These are phyloP conservation scores for Rhizopogon sp. DNA, from an alignment of 768 basidiomycete species.

Conservation along the genomic window DNA sequence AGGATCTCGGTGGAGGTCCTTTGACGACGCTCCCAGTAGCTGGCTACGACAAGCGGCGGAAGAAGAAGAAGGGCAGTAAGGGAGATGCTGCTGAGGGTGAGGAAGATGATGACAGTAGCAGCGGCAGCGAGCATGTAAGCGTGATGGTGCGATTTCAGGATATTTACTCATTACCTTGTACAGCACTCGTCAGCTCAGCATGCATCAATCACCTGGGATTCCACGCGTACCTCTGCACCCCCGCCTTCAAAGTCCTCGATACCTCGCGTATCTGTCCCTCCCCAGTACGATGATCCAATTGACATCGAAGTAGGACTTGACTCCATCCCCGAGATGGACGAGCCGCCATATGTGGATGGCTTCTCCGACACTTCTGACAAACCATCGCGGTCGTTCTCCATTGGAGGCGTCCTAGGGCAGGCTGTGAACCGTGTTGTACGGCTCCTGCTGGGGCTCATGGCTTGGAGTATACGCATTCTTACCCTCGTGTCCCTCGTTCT, in stretches of 20 bases:
- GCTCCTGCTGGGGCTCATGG: slow-evolving; percentile 25
- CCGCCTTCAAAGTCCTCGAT: slow-evolving; percentile 32
- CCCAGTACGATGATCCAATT: slow-evolving; percentile 27
- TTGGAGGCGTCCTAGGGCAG: slow-evolving; percentile 42
- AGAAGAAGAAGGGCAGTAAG: slow-evolving; percentile 46
- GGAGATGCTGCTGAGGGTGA: slow-evolving; percentile 34
- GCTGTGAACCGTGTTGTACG: slow-evolving; percentile 31
- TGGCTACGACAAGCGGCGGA: slow-evolving; percentile 57
- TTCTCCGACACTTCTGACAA: slow-evolving; percentile 17
- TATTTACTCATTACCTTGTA: slow-evolving; percentile 10
- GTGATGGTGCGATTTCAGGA: slow-evolving; percentile 13
- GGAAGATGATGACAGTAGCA: slow-evolving; percentile 44
- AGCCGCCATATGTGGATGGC: slow-evolving; percentile 32
- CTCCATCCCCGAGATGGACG: slow-evolving; percentile 64
- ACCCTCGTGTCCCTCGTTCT: slow-evolving; percentile 35
- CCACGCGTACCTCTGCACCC: slow-evolving; percentile 32
- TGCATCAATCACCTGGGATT: slow-evolving; percentile 31
- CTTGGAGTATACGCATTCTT: slow-evolving; percentile 21
- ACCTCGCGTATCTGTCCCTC: slow-evolving; percentile 38
- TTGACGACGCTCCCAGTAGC: slow-evolving; percentile 64
- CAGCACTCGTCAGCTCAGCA: slow-evolving; percentile 22
- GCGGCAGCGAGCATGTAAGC: slow-evolving; percentile 38
- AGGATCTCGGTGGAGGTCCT: slow-evolving; percentile 47
- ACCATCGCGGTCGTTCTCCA: slow-evolving; percentile 30
- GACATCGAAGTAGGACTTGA: slow-evolving; percentile 50